Evolutionary conservation across 2,329 filamentous ascomycete genomes (phyloP).

Genomic region (Alternaria brassicicola): DNA sequence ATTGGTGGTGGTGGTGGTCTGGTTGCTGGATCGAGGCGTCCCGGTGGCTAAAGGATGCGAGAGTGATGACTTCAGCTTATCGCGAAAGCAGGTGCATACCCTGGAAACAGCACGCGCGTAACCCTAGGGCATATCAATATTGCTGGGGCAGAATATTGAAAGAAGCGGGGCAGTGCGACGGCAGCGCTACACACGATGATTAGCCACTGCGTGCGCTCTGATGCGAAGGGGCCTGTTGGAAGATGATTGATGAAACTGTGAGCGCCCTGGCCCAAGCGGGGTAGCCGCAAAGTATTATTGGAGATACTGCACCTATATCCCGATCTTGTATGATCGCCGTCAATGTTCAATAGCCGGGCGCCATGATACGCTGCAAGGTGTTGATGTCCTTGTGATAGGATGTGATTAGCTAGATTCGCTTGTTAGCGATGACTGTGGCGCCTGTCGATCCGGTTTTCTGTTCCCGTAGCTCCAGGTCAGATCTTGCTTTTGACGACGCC

Average conservation of each 20-base stretch:
- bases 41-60: conserved; percentile 9
- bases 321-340: conserved; percentile 26
- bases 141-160: conserved; percentile 6
- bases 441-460: conserved; percentile 15
- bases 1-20: conserved; percentile 21
- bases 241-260: conserved; percentile 1
- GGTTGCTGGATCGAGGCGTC: conserved; percentile 11
- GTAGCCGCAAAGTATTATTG: conserved; percentile 13
- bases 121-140: background rate
- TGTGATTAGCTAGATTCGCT: conserved; percentile 12
- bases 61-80: conserved; percentile 12
- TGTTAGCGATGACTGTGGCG: conserved; percentile 11
- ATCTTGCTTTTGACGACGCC: conserved; percentile 10
- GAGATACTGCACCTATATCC: conserved; percentile 22
- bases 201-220: background rate
- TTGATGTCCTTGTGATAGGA: conserved; percentile 11
- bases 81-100: conserved; percentile 8
- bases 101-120: conserved; percentile 1
- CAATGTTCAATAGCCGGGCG: conserved; percentile 13
- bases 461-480: conserved; percentile 14
- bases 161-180: conserved; percentile 8
- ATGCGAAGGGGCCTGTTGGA: conserved; percentile 5
- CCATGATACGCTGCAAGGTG: conserved; percentile 19
- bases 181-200: conserved; percentile 7
- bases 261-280: background rate